These are phyloP conservation scores for Monosporozyma aquatica DNA, from an alignment of 805 yeast genomes.

Conservation along the genomic window DNA sequence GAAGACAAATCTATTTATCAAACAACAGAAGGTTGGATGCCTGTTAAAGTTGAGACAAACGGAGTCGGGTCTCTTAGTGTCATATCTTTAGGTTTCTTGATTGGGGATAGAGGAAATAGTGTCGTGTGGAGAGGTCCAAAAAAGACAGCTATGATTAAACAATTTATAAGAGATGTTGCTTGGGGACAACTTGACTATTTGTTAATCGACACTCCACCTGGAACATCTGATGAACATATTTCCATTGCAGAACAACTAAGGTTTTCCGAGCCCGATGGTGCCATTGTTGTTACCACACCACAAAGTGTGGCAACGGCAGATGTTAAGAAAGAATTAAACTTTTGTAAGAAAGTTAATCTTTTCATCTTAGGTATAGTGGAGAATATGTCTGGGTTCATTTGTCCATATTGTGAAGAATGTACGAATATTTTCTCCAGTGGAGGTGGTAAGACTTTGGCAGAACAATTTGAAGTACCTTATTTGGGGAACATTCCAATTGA, in stretches of 20 bases:
- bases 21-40: constrained; percentile 82
- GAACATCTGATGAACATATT: constrained; percentile 96
- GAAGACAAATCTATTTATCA: constrained; percentile 76
- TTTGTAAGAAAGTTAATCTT: constrained; percentile 79
- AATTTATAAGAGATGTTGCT: constrained; percentile 78
- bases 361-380: constrained; percentile 79
- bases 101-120: constrained; percentile 76
- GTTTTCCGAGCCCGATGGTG: constrained; percentile 72
- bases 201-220: constrained; percentile 96
- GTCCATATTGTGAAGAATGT: constrained; percentile 89
- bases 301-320: constrained; percentile 90
- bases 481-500: constrained; percentile 90
- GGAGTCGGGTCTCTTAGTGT: constrained; percentile 45
- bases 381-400: constrained; percentile 93
- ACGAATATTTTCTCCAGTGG: constrained; percentile 89
- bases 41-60: constrained; percentile 43
- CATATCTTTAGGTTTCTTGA: constrained; percentile 82
- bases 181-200: constrained; percentile 79
- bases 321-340: constrained; percentile 87
- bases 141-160: constrained; percentile 95
- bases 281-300: constrained; percentile 92
- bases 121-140: constrained; percentile 99
- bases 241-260: constrained; percentile 88
- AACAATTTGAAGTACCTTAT: constrained; percentile 50
- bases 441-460: constrained; percentile 75